Evolutionary conservation across 352 stramenopile genomes (phyloP).

Genomic region (Phytophthora pistaciae): DNA sequence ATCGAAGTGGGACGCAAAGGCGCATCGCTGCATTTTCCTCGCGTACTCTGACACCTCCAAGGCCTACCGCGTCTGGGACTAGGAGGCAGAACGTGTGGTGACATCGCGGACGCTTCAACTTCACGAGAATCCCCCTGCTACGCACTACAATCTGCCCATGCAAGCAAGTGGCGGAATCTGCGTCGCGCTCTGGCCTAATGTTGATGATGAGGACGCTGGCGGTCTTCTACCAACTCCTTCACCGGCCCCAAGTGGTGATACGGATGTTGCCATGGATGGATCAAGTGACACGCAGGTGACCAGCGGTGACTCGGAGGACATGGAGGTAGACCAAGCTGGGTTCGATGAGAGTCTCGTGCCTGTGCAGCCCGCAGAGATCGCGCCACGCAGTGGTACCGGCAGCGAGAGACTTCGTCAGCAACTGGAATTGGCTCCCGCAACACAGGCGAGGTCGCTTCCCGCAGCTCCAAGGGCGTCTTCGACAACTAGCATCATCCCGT

Average conservation of each 20-base stretch:
- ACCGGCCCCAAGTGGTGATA: neutral
- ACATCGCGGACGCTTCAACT: slow-evolving; percentile 7
- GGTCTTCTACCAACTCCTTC: neutral
- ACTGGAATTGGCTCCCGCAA: neutral
- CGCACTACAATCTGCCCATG: neutral
- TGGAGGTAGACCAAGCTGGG: no score
- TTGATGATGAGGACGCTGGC: neutral
- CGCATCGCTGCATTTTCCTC: neutral
- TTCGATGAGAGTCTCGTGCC: no score
- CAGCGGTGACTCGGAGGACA: no score
- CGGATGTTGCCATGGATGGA: neutral
- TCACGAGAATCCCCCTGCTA: neutral
- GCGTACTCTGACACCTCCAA: neutral
- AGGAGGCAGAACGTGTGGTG: slow-evolving; percentile 3
- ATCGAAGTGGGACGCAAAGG: neutral
- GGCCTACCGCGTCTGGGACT: slow-evolving; percentile 12
- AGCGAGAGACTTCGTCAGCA: neutral
- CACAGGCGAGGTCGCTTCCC: neutral
- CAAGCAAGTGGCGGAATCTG: neutral
- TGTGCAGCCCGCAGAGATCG: no score
- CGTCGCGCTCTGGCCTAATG: neutral
- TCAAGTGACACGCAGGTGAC: neutral
- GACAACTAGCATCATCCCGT: neutral
- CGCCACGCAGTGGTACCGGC: neutral
- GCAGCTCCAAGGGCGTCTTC: neutral